Conservation (phyloP, 805 yeast genomes). For the Pichia rugopelliculosa region DNA sequence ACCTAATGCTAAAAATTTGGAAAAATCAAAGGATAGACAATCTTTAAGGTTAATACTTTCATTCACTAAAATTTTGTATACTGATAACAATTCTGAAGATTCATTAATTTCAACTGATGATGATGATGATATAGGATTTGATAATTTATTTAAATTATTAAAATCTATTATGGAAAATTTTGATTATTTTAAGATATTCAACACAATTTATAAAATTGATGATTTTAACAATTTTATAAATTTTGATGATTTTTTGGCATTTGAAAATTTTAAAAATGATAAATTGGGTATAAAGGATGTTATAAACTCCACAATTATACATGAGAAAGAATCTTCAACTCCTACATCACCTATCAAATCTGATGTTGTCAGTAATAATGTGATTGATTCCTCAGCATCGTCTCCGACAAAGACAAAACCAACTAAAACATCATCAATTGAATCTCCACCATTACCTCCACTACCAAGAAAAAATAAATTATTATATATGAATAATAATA, state of each 20-base stretch:
- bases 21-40: slow-evolving; percentile 21
- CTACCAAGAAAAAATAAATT: slow-evolving; percentile 13
- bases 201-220: slow-evolving; percentile 13
- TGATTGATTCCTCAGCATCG: too few species aligned
- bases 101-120: slow-evolving; percentile 9
- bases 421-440: neutral
- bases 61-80: slow-evolving; percentile 26
- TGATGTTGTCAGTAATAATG: neutral
- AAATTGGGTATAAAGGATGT: slow-evolving; percentile 8
- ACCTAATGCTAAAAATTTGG: slow-evolving; percentile 17
- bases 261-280: slow-evolving; percentile 18
- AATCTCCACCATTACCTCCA: slow-evolving; percentile 19
- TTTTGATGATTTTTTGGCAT: slow-evolving; percentile 21
- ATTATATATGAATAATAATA: slow-evolving; percentile 1
- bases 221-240: slow-evolving; percentile 20
- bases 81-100: slow-evolving; percentile 15
- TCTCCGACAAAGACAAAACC: neutral
- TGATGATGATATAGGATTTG: slow-evolving; percentile 25
- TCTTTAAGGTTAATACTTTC: slow-evolving; percentile 26
- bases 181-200: slow-evolving; percentile 15
- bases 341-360: slow-evolving; percentile 8
- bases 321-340: neutral
- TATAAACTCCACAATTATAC: slow-evolving; percentile 3
- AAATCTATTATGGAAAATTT: slow-evolving; percentile 20
- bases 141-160: slow-evolving; percentile 26